Evolutionary conservation across 352 stramenopile genomes (phyloP).

Genomic region (Globisporangium heterothallicum): DNA sequence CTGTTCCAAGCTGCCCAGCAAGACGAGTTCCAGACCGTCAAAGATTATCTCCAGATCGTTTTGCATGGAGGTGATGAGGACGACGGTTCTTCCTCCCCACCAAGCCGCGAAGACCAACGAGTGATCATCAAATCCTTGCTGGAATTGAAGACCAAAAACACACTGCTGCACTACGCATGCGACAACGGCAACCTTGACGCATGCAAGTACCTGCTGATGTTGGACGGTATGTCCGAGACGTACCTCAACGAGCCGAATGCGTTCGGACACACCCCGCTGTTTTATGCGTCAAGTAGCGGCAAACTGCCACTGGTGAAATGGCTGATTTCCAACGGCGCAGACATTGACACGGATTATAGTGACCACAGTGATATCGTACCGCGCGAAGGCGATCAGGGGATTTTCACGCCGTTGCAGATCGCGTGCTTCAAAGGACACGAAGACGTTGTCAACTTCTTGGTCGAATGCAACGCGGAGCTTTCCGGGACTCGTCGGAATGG

Average conservation of each 20-base stretch:
- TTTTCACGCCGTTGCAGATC: slow-evolving; percentile 79
- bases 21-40: slow-evolving; percentile 56
- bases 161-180: slow-evolving; percentile 73
- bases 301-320: slow-evolving; percentile 76
- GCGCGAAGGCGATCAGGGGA: slow-evolving; percentile 51
- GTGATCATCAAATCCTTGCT: slow-evolving; percentile 34
- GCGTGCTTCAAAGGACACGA: slow-evolving; percentile 70
- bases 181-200: slow-evolving; percentile 80
- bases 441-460: slow-evolving; percentile 64
- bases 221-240: slow-evolving; percentile 38
- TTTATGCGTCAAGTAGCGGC: slow-evolving; percentile 72
- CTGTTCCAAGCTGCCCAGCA: slow-evolving; percentile 65
- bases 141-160: slow-evolving; percentile 67
- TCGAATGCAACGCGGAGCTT: slow-evolving; percentile 79
- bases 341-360: slow-evolving; percentile 82
- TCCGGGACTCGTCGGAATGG: slow-evolving; percentile 57
- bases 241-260: slow-evolving; percentile 75
- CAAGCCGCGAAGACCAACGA: slow-evolving; percentile 2
- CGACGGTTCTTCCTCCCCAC: not conserved
- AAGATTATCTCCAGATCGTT: slow-evolving; percentile 51
- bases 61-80: slow-evolving; percentile 26
- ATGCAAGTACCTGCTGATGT: slow-evolving; percentile 80
- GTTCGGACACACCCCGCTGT: slow-evolving; percentile 74
- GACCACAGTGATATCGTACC: slow-evolving; percentile 40
- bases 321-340: slow-evolving; percentile 77